Percentiles rank a stretch among this genome's conserved stretches.
These are phyloP conservation scores for Aspergillus avenaceus DNA, from an alignment of 495 filamentous ascomycete genomes.

Conservation along the genomic window DNA sequence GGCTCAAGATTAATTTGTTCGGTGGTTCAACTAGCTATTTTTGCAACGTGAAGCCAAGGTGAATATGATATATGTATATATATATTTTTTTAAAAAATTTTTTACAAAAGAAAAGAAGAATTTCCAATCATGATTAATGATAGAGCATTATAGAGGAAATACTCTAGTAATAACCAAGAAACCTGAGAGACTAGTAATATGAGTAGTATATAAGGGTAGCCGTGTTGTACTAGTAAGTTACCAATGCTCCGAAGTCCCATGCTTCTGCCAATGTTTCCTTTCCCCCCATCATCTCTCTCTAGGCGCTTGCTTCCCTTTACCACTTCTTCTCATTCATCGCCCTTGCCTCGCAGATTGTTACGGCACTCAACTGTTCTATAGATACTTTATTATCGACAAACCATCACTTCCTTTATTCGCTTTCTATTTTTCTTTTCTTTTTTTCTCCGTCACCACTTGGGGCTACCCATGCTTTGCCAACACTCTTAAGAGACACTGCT, in stretches of 20 bases:
- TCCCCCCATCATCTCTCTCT: conserved; percentile 4
- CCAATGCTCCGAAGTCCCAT: not conserved
- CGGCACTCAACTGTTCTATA: not conserved
- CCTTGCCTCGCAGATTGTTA: not conserved
- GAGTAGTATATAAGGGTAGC: too few species aligned
- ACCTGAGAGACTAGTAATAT: too few species aligned
- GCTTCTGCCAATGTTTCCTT: not conserved
- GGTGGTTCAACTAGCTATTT: too few species aligned
- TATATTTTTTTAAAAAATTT: too few species aligned
- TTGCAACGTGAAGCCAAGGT: too few species aligned
- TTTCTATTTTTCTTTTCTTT: not conserved
- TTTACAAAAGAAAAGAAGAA: too few species aligned
- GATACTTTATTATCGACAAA: not conserved
- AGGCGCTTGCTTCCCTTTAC: conserved; percentile 15
- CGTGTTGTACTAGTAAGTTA: too few species aligned
- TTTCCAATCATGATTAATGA: too few species aligned
- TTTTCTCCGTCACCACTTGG: not conserved
- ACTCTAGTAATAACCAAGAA: too few species aligned
- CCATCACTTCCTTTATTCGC: not conserved
- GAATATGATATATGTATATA: too few species aligned
- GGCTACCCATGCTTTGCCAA: conserved; percentile 6
- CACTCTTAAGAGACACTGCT: conserved; percentile 5
- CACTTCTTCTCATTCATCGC: conserved; percentile 18
- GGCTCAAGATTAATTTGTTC: too few species aligned
- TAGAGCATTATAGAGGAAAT: too few species aligned